These are phyloP conservation scores for Geopyxis carbonaria DNA, from an alignment of 495 filamentous ascomycete genomes.

Conservation along the genomic window DNA sequence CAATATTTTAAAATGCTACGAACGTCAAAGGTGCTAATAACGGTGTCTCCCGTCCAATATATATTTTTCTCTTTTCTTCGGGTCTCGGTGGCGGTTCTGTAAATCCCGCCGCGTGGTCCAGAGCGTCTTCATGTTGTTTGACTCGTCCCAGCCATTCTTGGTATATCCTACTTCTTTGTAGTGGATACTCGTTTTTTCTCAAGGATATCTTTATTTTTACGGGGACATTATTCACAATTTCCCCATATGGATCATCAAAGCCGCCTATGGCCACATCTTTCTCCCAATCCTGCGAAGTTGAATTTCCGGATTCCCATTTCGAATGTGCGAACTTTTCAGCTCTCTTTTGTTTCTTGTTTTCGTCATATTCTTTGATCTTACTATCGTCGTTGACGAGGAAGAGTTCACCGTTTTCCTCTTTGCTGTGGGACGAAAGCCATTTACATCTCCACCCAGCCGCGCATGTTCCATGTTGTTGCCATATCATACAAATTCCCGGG, in stretches of 20 bases:
- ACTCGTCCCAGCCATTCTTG: slow-evolving; percentile 53
- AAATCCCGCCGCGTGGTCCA: slow-evolving; percentile 63
- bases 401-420: slow-evolving; percentile 49
- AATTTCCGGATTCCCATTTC: slow-evolving; percentile 10
- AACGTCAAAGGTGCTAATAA: slow-evolving; percentile 59
- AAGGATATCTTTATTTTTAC: slow-evolving; percentile 49
- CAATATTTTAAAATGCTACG: background rate
- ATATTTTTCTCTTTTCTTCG: slow-evolving; percentile 81
- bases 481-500: slow-evolving; percentile 61
- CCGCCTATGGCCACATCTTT: slow-evolving; percentile 18
- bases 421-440: slow-evolving; percentile 63
- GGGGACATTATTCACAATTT: slow-evolving; percentile 56
- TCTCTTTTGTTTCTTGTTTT: slow-evolving; percentile 12
- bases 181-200: slow-evolving; percentile 44
- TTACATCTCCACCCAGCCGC: slow-evolving; percentile 79
- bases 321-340: slow-evolving; percentile 22
- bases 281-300: slow-evolving; percentile 18
- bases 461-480: slow-evolving; percentile 57
- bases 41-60: slow-evolving; percentile 85
- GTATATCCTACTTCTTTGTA: slow-evolving; percentile 58
- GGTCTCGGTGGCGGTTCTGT: slow-evolving; percentile 69
- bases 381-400: slow-evolving; percentile 42
- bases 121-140: slow-evolving; percentile 31
- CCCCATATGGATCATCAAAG: slow-evolving; percentile 34
- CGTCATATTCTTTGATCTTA: slow-evolving; percentile 25